A percentile compares a stretch with the other conserved stretches of the same genome.
Conservation (phyloP, 768 basidiomycete species). For the Lactarius quietus region DNA sequence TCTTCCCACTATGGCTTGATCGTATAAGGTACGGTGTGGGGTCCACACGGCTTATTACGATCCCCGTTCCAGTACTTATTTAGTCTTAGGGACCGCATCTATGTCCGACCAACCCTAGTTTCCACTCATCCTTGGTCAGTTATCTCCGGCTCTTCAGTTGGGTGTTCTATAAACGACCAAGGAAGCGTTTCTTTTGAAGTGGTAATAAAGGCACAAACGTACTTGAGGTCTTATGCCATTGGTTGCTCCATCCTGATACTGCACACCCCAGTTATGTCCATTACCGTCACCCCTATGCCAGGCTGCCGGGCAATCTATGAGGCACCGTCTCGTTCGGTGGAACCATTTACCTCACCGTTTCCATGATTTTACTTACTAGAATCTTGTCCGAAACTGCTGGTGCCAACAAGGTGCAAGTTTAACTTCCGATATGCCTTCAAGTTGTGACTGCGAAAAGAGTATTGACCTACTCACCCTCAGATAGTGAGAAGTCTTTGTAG, state of each 20-base stretch:
- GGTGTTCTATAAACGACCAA: not conserved
- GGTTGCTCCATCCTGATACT: not conserved
- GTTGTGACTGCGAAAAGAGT: not conserved
- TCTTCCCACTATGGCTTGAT: constrained; percentile 6
- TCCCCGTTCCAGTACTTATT: not conserved
- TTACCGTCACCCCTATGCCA: not conserved
- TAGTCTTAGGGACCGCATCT: not conserved
- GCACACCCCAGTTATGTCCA: not conserved
- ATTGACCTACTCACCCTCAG: not conserved
- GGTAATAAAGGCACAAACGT: not conserved
- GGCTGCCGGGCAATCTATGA: not conserved
- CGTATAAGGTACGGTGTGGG: constrained; percentile 6
- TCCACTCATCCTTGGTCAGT: not conserved
- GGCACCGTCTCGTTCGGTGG: not conserved
- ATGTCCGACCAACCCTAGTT: not conserved
- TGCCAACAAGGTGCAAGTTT: constrained; percentile 8
- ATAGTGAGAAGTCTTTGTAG: not conserved
- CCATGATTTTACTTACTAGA: not conserved
- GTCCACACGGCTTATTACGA: not conserved
- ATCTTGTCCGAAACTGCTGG: not conserved
- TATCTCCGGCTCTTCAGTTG: not conserved
- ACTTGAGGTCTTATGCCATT: not conserved
- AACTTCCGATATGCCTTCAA: not conserved
- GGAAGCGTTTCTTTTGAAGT: not conserved
- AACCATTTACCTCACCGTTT: not conserved